Evolutionary conservation across 805 yeast species (phyloP).

Genomic region (Wickerhamiella azymoides): DNA sequence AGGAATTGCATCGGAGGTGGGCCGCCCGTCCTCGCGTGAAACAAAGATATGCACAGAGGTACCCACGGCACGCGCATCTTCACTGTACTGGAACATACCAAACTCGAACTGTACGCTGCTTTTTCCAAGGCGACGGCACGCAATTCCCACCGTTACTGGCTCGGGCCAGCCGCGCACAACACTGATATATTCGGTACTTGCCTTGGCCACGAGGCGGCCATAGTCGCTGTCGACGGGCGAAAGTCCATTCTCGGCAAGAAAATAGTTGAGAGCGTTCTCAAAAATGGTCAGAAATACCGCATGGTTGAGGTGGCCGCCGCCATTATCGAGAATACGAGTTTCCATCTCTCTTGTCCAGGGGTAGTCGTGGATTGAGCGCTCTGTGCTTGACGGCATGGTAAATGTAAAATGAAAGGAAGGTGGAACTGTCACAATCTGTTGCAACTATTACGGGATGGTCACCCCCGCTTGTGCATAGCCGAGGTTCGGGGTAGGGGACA

Average conservation of each 20-base stretch:
- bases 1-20: slow-evolving; percentile 1
- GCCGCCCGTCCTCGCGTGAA: slow-evolving; percentile 15
- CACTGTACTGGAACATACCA: slow-evolving; percentile 20
- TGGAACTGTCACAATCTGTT: too few species aligned
- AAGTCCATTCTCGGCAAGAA: slow-evolving; percentile 3
- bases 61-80: slow-evolving; percentile 20
- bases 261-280: slow-evolving; percentile 4
- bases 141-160: slow-evolving; percentile 20
- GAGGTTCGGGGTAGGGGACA: background rate
- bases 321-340: slow-evolving; percentile 6
- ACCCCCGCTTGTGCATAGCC: background rate
- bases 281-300: slow-evolving; percentile 1
- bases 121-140: slow-evolving; percentile 18
- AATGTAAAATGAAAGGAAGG: background rate
- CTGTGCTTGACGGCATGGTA: background rate
- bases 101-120: slow-evolving; percentile 21
- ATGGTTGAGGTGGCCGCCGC: slow-evolving; percentile 9
- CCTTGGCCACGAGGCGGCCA: slow-evolving; percentile 19
- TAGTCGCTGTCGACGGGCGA: background rate
- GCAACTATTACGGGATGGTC: too few species aligned
- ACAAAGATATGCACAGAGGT: slow-evolving; percentile 21
- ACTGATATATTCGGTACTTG: slow-evolving; percentile 19
- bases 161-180: slow-evolving; percentile 21
- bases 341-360: slow-evolving; percentile 5
- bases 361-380: slow-evolving; percentile 3